Evolutionary conservation across 1,139 yeast species (phyloP).

Genomic region (Debaryomyces sp.): DNA sequence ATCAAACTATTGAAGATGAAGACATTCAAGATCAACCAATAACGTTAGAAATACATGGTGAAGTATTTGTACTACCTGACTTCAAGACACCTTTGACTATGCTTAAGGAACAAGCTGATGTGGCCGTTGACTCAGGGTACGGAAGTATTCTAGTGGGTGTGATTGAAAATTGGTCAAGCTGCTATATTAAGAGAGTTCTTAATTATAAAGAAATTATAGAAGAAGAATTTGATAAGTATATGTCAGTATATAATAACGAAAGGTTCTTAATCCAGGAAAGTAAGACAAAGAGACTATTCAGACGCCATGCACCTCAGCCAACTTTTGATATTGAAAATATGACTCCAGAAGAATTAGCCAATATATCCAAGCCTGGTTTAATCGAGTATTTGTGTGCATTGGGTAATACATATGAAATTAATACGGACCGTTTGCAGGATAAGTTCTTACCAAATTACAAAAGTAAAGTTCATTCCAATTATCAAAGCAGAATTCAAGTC

Average conservation of each 20-base stretch:
- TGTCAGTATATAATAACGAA: slow-evolving; percentile 48
- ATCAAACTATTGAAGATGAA: slow-evolving; percentile 44
- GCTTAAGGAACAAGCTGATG: slow-evolving; percentile 90
- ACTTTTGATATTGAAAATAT: slow-evolving; percentile 42
- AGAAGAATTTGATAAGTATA: slow-evolving; percentile 54
- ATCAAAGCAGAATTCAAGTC: slow-evolving; percentile 56
- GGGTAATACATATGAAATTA: slow-evolving; percentile 82
- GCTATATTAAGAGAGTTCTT: slow-evolving; percentile 62
- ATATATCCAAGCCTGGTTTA: slow-evolving; percentile 74
- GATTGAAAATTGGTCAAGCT: slow-evolving; percentile 68
- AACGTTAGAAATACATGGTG: slow-evolving; percentile 64
- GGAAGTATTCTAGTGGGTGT: slow-evolving; percentile 85
- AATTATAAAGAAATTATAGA: slow-evolving; percentile 62
- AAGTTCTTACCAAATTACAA: slow-evolving; percentile 69
- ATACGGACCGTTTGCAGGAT: slow-evolving; percentile 79
- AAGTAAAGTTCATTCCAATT: slow-evolving; percentile 65
- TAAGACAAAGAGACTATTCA: slow-evolving; percentile 50
- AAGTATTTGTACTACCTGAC: slow-evolving; percentile 65
- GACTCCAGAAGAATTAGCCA: slow-evolving; percentile 48
- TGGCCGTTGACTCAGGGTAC: slow-evolving; percentile 85
- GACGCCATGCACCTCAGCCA: slow-evolving; percentile 27
- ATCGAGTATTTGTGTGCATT: slow-evolving; percentile 82
- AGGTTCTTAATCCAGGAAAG: slow-evolving; percentile 40
- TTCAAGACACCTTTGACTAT: slow-evolving; percentile 63
- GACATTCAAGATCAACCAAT: slow-evolving; percentile 58